Conservation (phyloP, 768 basidiomycete genomes). For the Hypsizygus marmoreus region DNA sequence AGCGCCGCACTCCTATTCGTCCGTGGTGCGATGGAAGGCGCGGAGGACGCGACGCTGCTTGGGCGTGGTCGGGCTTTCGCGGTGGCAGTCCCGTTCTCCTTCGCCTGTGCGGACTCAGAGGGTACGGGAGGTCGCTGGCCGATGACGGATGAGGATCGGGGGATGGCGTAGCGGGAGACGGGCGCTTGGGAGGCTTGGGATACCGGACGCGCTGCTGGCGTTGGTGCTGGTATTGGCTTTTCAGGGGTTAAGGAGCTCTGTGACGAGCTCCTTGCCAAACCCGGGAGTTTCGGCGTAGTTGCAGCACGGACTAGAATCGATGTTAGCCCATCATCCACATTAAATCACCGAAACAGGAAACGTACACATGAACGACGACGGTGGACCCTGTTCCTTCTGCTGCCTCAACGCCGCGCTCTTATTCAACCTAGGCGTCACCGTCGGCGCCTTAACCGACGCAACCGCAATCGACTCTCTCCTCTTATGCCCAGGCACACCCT, state of each 20-base stretch:
- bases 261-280: slow-evolving; percentile 48
- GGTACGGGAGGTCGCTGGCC: slow-evolving; percentile 38
- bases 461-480: slow-evolving; percentile 75
- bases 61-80: slow-evolving; percentile 46
- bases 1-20: slow-evolving; percentile 75
- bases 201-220: slow-evolving; percentile 16
- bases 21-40: slow-evolving; percentile 67
- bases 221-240: slow-evolving; percentile 14
- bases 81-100: slow-evolving; percentile 11
- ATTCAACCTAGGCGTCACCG: slow-evolving; percentile 71
- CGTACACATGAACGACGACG: slow-evolving; percentile 74
- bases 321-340: slow-evolving; percentile 8
- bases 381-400: slow-evolving; percentile 61
- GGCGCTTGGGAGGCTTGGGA: slow-evolving; percentile 34
- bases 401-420: slow-evolving; percentile 73
- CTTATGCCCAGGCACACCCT: slow-evolving; percentile 86
- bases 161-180: slow-evolving; percentile 13
- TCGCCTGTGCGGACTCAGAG: slow-evolving; percentile 12
- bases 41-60: slow-evolving; percentile 49
- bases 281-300: slow-evolving; percentile 42
- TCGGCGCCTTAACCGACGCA: slow-evolving; percentile 64
- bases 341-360: slow-evolving; percentile 12
- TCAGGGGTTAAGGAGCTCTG: slow-evolving; percentile 27
- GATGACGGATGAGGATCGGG: slow-evolving; percentile 20
- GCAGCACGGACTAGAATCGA: slow-evolving; percentile 46